These are phyloP conservation scores for Claviceps africana DNA, from an alignment of 2,329 filamentous ascomycete species.

Conservation along the genomic window DNA sequence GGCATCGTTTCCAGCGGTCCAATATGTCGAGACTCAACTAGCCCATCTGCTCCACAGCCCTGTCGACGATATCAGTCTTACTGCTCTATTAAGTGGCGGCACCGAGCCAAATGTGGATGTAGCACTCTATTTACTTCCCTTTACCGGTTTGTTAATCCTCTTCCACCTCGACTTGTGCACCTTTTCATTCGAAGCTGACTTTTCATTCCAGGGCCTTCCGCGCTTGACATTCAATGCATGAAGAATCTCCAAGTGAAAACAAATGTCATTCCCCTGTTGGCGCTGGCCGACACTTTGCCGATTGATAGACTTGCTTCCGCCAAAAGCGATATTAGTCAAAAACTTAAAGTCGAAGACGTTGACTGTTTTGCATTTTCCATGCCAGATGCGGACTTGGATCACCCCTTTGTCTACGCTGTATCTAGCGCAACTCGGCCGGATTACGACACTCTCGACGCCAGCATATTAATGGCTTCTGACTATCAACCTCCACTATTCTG, in stretches of 20 bases:
- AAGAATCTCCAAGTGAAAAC: conserved; percentile 56
- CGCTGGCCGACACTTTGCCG: conserved; percentile 58
- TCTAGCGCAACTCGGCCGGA: conserved; percentile 63
- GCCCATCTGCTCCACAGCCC: conserved; percentile 26
- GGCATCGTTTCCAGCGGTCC: conserved; percentile 25
- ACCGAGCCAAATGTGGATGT: conserved; percentile 76
- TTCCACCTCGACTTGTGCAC: neutral
- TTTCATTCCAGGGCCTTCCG: conserved; percentile 17
- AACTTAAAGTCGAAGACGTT: conserved; percentile 44
- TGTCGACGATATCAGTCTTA: conserved; percentile 60
- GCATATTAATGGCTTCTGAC: conserved; percentile 80
- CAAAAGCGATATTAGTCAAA: conserved; percentile 45
- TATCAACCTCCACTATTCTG: conserved; percentile 68
- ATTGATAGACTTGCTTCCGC: conserved; percentile 39
- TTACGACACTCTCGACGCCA: conserved; percentile 78
- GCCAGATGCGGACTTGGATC: conserved; percentile 13
- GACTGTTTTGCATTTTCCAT: conserved; percentile 52
- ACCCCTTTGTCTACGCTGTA: conserved; percentile 51
- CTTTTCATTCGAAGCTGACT: neutral
- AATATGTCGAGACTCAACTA: conserved; percentile 51
- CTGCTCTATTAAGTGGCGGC: conserved; percentile 64
- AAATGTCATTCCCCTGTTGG: conserved; percentile 73
- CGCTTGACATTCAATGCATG: conserved; percentile 54
- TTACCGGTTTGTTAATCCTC: conserved; percentile 35
- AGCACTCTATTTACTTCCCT: conserved; percentile 66